phyloP scores from a whole-genome alignment of 176 grass and related monocot species.

The Triticum aestivum region IWGSC_CS_RefSeq_v2.1 NC_057799.1:200633728-200634227 shows the following conservation, averaged over 20 bases:
- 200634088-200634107: slow-evolving; percentile 72
- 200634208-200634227: slow-evolving; percentile 94
- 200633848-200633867: slow-evolving; percentile 59
- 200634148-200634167: slow-evolving; percentile 97
- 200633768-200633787: slow-evolving; percentile 35
- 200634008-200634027: slow-evolving; percentile 44
- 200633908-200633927: slow-evolving; percentile 55
- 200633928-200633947: slow-evolving; percentile 47
- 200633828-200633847: slow-evolving; percentile 24
- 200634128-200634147: slow-evolving; percentile 94
- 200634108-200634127: slow-evolving; percentile 67
- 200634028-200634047: slow-evolving; percentile 38
- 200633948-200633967: slow-evolving; percentile 25
- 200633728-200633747: slow-evolving; percentile 5
- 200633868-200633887: slow-evolving; percentile 66
- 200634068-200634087: slow-evolving; percentile 69
- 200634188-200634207: slow-evolving; percentile 93
- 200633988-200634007: slow-evolving; percentile 23
- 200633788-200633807: slow-evolving; percentile 21
- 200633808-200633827: slow-evolving; percentile 3
- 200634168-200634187: slow-evolving; percentile 69
- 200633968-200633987: slow-evolving; percentile 49
- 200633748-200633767: slow-evolving; percentile 5
- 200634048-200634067: slow-evolving; percentile 28
- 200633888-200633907: slow-evolving; percentile 39